Conservation (phyloP, 2,329 filamentous ascomycete genomes). For the Xylaria sp. region DNA sequence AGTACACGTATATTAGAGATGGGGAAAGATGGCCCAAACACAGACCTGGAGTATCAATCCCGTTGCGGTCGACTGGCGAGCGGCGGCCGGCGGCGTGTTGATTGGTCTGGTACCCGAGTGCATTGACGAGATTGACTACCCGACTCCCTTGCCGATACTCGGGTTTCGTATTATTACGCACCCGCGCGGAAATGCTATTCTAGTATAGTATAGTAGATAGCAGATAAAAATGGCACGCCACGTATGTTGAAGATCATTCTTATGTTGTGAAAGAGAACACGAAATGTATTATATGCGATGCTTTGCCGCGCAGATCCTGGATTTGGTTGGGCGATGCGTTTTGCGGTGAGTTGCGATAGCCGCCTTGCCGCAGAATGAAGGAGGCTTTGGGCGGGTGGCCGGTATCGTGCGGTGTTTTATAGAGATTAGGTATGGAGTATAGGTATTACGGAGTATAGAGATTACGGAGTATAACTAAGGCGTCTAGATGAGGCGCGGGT, state of each 20-base stretch:
- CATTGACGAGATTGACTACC: too few relatives aligned
- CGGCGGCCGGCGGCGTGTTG: neutral
- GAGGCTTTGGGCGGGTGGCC: too few relatives aligned
- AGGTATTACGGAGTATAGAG: too few relatives aligned
- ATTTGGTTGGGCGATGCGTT: neutral
- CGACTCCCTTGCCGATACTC: neutral
- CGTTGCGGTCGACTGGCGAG: slow-evolving; percentile 26
- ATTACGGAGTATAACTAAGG: too few relatives aligned
- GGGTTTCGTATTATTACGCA: neutral
- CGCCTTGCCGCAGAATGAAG: neutral
- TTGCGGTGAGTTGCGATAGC: neutral
- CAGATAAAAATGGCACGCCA: neutral
- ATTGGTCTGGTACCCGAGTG: slow-evolving; percentile 16
- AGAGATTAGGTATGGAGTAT: too few relatives aligned
- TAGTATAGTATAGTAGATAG: neutral
- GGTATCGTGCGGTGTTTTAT: too few relatives aligned
- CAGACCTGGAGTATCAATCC: slow-evolving; percentile 25
- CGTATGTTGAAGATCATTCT: slow-evolving; percentile 1
- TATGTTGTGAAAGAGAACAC: neutral
- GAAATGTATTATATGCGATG: neutral
- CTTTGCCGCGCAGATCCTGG: neutral
- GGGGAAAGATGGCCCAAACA: slow-evolving; percentile 21
- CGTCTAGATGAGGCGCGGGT: too few relatives aligned
- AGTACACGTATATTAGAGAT: too few relatives aligned
- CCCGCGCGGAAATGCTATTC: neutral